Conservation (phyloP, 371 early-diverging fungal species). For the Mucor irregularis region DNA sequence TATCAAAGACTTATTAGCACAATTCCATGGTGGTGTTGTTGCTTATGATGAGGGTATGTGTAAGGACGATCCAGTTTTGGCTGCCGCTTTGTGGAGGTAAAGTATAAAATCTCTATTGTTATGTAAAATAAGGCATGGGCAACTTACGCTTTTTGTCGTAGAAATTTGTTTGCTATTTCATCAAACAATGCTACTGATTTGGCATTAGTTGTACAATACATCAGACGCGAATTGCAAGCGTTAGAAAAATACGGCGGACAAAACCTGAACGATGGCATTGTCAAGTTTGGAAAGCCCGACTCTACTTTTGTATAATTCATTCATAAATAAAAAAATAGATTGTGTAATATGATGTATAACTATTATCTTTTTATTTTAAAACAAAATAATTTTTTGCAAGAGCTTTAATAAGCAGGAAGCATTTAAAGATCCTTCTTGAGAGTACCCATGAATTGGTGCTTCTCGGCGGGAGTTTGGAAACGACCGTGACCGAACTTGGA, state of each 20-base stretch:
- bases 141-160: slow-evolving; percentile 8
- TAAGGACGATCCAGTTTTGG: slow-evolving; percentile 87
- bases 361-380: not conserved
- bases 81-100: slow-evolving; percentile 89
- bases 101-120: too few relatives aligned
- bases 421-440: slow-evolving; percentile 82
- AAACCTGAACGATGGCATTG: slow-evolving; percentile 44
- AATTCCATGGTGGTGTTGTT: slow-evolving; percentile 88
- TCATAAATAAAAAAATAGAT: not conserved
- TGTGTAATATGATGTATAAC: too few relatives aligned
- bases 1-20: slow-evolving; percentile 78
- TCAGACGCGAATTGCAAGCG: slow-evolving; percentile 62
- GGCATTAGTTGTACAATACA: slow-evolving; percentile 62
- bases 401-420: not conserved
- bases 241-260: slow-evolving; percentile 56
- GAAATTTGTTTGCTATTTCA: slow-evolving; percentile 70
- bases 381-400: slow-evolving; percentile 2
- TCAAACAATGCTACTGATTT: slow-evolving; percentile 61
- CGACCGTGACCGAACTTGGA: slow-evolving; percentile 99
- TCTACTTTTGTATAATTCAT: slow-evolving; percentile 21
- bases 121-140: not conserved
- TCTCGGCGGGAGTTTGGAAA: slow-evolving; percentile 99
- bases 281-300: slow-evolving; percentile 40
- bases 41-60: slow-evolving; percentile 95
- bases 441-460: slow-evolving; percentile 94